A percentile compares a stretch with the other conserved stretches of the same genome.
These are phyloP conservation scores for Neurospora sp. DNA, from an alignment of 495 filamentous ascomycete genomes.

Conservation along the genomic window DNA sequence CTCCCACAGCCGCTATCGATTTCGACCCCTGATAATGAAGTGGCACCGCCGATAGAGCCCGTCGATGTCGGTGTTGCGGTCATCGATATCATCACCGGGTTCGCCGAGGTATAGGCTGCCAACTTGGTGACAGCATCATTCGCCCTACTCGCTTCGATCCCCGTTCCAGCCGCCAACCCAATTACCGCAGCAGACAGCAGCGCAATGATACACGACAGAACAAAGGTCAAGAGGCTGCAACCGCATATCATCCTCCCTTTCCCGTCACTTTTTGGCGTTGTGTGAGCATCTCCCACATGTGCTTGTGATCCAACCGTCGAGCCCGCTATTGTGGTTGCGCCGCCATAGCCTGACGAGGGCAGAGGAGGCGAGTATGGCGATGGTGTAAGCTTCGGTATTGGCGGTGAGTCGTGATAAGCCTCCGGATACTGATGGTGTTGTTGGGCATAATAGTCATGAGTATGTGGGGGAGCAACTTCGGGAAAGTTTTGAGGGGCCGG, in stretches of 20 bases:
- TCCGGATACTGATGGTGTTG: conserved; percentile 1
- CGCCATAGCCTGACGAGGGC: conserved; percentile 3
- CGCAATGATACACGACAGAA: conserved; percentile 31
- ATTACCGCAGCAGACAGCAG: conserved; percentile 33
- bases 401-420: not conserved
- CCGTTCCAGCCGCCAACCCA: conserved; percentile 33
- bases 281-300: not conserved
- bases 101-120: conserved; percentile 11
- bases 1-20: conserved; percentile 30
- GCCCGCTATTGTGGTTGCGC: conserved; percentile 1
- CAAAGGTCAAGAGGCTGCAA: conserved; percentile 28
- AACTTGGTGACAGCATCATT: conserved; percentile 25
- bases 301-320: not conserved
- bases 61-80: conserved; percentile 17
- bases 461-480: conserved; percentile 21
- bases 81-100: not conserved
- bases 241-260: conserved; percentile 20
- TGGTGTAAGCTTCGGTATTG: not conserved
- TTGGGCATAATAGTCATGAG: not conserved
- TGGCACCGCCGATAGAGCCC: not conserved
- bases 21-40: conserved; percentile 7
- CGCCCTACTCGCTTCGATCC: conserved; percentile 29
- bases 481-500: conserved; percentile 27
- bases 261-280: not conserved
- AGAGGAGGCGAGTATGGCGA: not conserved